Conservation (phyloP, 1,284 basidiomycete species). For the Apiotrichum gracile region DNA sequence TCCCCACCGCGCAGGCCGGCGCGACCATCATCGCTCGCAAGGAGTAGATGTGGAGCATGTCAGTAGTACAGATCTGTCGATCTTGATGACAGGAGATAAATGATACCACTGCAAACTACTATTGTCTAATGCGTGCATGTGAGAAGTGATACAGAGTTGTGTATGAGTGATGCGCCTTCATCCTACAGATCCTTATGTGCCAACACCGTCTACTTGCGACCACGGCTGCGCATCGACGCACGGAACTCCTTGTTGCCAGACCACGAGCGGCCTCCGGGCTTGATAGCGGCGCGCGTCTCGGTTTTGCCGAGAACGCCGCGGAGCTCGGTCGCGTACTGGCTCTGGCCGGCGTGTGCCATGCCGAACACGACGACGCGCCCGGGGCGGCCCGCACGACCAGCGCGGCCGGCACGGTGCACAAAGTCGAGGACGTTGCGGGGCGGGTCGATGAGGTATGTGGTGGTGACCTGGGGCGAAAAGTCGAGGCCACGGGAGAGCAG, state of each 20-base stretch:
- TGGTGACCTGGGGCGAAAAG: constrained; percentile 65
- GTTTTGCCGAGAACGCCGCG: constrained; percentile 20
- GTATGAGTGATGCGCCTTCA: background rate
- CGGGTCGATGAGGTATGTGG: constrained; percentile 77
- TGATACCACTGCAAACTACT: too few relatives aligned
- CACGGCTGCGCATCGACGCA: background rate
- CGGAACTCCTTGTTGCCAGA: background rate
- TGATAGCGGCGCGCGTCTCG: constrained; percentile 5
- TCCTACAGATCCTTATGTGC: background rate
- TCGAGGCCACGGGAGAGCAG: constrained; percentile 85
- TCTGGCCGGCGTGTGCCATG: constrained; percentile 20
- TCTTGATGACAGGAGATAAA: too few relatives aligned
- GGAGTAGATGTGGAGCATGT: constrained; percentile 3
- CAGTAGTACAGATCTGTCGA: background rate
- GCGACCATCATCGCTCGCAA: constrained; percentile 21
- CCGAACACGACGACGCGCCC: constrained; percentile 54
- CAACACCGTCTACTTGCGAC: background rate
- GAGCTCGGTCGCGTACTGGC: constrained; percentile 20
- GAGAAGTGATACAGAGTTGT: background rate
- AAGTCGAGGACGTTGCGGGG: constrained; percentile 83
- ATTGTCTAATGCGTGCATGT: background rate
- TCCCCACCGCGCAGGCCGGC: constrained; percentile 20
- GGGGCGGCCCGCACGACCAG: constrained; percentile 60
- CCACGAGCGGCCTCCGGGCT: constrained; percentile 15
- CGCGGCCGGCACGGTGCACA: constrained; percentile 72